These are phyloP conservation scores for Carex kokanica DNA, from an alignment of 176 grass and related monocot species.

Conservation along the genomic window DNA sequence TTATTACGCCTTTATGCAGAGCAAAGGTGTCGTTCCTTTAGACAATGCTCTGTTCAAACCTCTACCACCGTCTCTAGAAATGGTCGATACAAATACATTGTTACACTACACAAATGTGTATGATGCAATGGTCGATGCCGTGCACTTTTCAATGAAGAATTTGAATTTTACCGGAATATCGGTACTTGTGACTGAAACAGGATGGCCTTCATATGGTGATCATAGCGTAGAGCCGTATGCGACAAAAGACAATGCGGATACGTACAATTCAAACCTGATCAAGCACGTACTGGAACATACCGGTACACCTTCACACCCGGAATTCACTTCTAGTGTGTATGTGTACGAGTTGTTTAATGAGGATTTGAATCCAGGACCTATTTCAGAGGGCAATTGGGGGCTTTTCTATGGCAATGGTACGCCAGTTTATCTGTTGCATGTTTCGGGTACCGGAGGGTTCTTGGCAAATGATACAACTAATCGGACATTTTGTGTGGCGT, in stretches of 20 bases:
- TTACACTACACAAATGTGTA: constrained; percentile 96
- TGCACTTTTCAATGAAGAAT: constrained; percentile 61
- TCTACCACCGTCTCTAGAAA: constrained; percentile 64
- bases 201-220: constrained; percentile 87
- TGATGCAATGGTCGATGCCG: constrained; percentile 95
- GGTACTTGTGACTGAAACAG: constrained; percentile 80
- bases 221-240: constrained; percentile 64
- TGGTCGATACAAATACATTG: constrained; percentile 92
- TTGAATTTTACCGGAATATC: constrained; percentile 45
- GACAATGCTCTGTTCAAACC: constrained; percentile 90
- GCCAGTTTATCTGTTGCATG: constrained; percentile 78
- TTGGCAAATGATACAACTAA: constrained; percentile 91
- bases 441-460: constrained; percentile 58
- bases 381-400: constrained; percentile 89
- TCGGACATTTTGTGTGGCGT: constrained; percentile 73
- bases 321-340: constrained; percentile 54
- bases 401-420: constrained; percentile 96
- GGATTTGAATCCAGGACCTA: constrained; percentile 71
- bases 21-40: constrained; percentile 62
- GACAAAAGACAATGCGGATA: constrained; percentile 61
- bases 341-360: constrained; percentile 99
- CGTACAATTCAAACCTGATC: constrained; percentile 87
- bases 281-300: constrained; percentile 62
- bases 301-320: constrained; percentile 80
- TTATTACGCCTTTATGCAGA: constrained; percentile 89